phyloP scores from a whole-genome alignment of 495 filamentous ascomycete species.

The Aspergillus ostianus region DNA sequence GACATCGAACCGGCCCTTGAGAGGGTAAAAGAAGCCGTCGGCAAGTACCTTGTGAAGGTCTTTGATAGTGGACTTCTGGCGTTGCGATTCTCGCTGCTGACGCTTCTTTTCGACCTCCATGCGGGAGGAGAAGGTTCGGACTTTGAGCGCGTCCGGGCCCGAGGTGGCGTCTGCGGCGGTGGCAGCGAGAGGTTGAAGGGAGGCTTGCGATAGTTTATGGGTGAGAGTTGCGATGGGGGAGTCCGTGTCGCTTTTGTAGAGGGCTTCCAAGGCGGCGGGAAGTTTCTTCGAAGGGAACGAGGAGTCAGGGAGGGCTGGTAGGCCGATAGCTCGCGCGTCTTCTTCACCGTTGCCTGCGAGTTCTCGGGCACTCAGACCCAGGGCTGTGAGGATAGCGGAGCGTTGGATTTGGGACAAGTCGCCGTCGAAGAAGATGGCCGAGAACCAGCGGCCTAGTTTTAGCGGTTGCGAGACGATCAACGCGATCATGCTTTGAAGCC shows the following conservation, averaged over 20 bases:
- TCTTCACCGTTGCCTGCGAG: slow-evolving; percentile 75
- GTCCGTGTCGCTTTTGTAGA: slow-evolving; percentile 40
- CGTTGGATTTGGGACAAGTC: slow-evolving; percentile 86
- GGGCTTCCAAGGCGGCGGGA: slow-evolving; percentile 51
- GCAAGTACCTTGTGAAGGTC: slow-evolving; percentile 72
- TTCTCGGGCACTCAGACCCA: slow-evolving; percentile 85
- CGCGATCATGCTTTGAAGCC: slow-evolving; percentile 81
- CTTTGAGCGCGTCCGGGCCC: slow-evolving; percentile 81
- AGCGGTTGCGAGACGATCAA: slow-evolving; percentile 72
- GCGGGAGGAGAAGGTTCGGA: slow-evolving; percentile 72
- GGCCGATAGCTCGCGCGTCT: slow-evolving; percentile 45
- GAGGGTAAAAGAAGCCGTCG: slow-evolving; percentile 79
- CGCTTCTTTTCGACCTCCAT: slow-evolving; percentile 68
- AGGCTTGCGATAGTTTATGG: slow-evolving; percentile 58
- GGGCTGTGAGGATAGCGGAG: slow-evolving; percentile 71
- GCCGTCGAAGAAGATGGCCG: slow-evolving; percentile 82
- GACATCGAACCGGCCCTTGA: slow-evolving; percentile 49
- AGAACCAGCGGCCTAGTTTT: slow-evolving; percentile 79
- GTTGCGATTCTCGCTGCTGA: slow-evolving; percentile 41
- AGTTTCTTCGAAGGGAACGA: slow-evolving; percentile 74
- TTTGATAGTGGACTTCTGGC: slow-evolving; percentile 61
- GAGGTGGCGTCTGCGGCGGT: slow-evolving; percentile 62
- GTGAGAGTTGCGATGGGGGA: slow-evolving; percentile 63
- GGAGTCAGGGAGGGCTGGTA: slow-evolving; percentile 38
- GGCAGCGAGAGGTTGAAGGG: slow-evolving; percentile 78